These are phyloP conservation scores for Adiantum capillusveneris DNA, from an alignment of 75 land plant genomes.

Conservation along the genomic window DNA sequence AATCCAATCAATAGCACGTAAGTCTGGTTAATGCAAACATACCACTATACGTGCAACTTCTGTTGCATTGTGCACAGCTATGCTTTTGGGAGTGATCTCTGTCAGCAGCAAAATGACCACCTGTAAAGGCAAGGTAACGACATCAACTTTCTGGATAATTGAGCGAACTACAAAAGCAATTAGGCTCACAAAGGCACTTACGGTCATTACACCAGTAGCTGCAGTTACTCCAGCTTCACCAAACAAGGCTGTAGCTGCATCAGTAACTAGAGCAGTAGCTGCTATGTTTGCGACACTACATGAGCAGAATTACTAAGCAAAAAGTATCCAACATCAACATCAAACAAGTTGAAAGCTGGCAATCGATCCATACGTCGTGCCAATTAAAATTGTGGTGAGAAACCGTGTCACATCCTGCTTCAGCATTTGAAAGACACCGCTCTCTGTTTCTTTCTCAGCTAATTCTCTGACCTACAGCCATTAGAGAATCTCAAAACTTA, in stretches of 20 bases:
- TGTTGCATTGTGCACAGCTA: conserved; percentile 70
- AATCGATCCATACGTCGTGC: conserved; percentile 59
- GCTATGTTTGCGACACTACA: conserved; percentile 75
- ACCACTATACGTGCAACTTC: conserved; percentile 87
- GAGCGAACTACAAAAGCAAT: background rate
- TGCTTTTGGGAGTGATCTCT: conserved; percentile 92
- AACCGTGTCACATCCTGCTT: conserved; percentile 90
- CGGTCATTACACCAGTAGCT: conserved; percentile 96
- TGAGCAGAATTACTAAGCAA: conserved; percentile 8
- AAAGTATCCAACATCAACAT: background rate
- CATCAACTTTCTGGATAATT: background rate
- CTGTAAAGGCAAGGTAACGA: conserved; percentile 21
- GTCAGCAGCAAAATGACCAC: conserved; percentile 87
- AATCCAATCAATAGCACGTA: too few species aligned
- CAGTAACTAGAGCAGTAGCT: conserved; percentile 82
- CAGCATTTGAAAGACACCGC: conserved; percentile 83
- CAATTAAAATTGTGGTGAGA: conserved; percentile 85
- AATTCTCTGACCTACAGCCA: conserved; percentile 71
- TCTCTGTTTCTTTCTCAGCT: conserved; percentile 86
- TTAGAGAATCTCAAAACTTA: too few species aligned
- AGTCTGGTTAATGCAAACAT: conserved; percentile 8
- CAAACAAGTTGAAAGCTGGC: background rate
- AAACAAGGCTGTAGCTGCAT: conserved; percentile 80
- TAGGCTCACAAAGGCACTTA: conserved; percentile 25
- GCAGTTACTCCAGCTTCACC: conserved; percentile 96